Base-by-base conservation (phyloP, 345 rosid species). In the Passiflora organensis region DNA sequence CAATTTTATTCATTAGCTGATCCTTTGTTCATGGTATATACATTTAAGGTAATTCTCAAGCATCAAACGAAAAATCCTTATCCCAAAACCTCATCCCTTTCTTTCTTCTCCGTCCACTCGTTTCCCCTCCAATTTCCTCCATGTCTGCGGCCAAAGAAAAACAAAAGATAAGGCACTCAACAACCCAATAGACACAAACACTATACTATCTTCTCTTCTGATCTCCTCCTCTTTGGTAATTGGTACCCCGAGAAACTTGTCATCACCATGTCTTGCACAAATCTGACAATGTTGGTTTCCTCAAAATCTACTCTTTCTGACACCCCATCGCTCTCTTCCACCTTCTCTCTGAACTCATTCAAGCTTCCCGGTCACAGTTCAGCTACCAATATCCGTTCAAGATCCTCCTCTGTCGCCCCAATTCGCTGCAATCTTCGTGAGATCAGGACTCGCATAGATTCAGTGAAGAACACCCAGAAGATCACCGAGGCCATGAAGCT, bases 401-500 rank as follows among this genome's bases (percentile, higher is more conserved):
- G 82, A 64, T 71, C 89, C 22, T 79, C 82, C 28, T 63, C 82
- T 53, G 71, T 51, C 23, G 46, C 77, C 50, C 82, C 81, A 5
- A 65, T 93, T 66, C 99, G 80, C 39, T 77, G 95, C 22, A 72
- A 82, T 36, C 95, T 86, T 43, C 91, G 95, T 1, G 99, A 93
- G 62, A 84, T 93, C 49, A 68, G 89, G 25, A 78, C 60, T 14
- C 91, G 95, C 28, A 86, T 86, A 56, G 84, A 71, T 32, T 88
- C 98, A 0, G 96, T 93, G 39, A 84, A 80, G 70, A 88, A 86
- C 80, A 93, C 99, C 5, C 91, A 91, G 77, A 91, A 86, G 82
- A 86, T 91, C 87, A 91, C 99, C 0, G 95, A 91, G 71, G 96
- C 98, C 16, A 91, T 91, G 98, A 91, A 91, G 76, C 90, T 91